These are phyloP conservation scores for Irpex sp. DNA, from an alignment of 1,284 basidiomycete genomes.

Conservation along the genomic window DNA sequence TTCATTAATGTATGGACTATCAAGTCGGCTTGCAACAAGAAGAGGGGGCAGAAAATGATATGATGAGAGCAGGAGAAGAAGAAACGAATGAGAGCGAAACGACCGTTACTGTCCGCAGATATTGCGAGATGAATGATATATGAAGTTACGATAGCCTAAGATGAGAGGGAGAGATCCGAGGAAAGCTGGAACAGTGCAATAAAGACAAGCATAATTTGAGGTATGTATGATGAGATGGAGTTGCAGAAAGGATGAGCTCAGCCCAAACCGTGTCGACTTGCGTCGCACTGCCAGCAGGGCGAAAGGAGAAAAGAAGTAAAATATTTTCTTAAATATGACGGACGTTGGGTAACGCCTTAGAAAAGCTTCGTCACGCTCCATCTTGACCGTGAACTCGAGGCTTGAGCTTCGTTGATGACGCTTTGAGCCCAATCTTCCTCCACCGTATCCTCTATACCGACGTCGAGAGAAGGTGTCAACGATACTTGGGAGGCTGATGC, in stretches of 20 bases:
- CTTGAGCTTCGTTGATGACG: conserved; percentile 52
- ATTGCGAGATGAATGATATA: not conserved
- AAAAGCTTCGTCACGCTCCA: conserved; percentile 10
- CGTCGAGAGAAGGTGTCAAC: conserved; percentile 23
- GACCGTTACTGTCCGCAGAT: not conserved
- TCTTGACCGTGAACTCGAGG: conserved; percentile 8
- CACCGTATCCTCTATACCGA: conserved; percentile 25
- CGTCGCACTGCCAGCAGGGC: not conserved
- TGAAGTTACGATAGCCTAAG: not conserved
- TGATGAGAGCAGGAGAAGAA: not conserved
- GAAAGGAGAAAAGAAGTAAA: not conserved
- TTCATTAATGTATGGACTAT: not conserved
- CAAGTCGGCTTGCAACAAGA: not conserved
- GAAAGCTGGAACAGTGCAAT: not conserved
- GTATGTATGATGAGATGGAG: not conserved
- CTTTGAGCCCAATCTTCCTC: conserved; percentile 59
- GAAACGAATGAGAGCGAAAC: not conserved
- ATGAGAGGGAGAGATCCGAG: not conserved
- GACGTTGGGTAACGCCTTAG: not conserved
- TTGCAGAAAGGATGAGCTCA: not conserved
- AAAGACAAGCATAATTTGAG: not conserved
- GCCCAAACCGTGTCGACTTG: not conserved
- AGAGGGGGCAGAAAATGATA: not conserved
- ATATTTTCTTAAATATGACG: not conserved
- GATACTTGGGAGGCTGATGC: conserved; percentile 18